A percentile compares a stretch with the other conserved stretches of the same genome.
phyloP scores from a whole-genome alignment of 768 basidiomycete genomes.

The Kwoniella pini region DNA sequence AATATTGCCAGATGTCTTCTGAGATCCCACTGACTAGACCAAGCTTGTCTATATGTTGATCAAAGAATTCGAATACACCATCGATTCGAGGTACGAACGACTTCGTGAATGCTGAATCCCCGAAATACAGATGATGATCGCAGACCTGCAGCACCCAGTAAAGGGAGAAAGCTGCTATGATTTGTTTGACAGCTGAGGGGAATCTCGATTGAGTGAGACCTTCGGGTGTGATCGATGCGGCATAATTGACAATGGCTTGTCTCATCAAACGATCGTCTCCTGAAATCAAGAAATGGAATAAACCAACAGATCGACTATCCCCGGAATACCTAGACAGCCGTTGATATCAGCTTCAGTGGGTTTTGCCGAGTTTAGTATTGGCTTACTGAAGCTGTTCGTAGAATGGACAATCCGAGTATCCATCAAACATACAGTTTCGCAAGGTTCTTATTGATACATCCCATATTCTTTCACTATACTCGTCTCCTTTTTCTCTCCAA shows the following conservation, averaged over 20 bases:
- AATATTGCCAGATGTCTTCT: constrained; percentile 31
- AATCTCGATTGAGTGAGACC: constrained; percentile 37
- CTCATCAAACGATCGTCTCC: constrained; percentile 34
- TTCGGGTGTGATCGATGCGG: constrained; percentile 28
- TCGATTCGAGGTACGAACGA: constrained; percentile 27
- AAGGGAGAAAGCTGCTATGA: constrained; percentile 41
- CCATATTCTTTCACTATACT: constrained; percentile 26
- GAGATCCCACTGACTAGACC: constrained; percentile 32
- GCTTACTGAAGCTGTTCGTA: constrained; percentile 39
- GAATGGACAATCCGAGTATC: constrained; percentile 41
- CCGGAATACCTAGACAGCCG: constrained; percentile 32
- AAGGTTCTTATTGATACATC: constrained; percentile 34
- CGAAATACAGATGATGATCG: constrained; percentile 34
- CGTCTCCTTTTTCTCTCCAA: constrained; percentile 24
- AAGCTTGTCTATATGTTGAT: constrained; percentile 26
- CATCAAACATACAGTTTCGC: constrained; percentile 41
- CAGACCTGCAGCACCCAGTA: constrained; percentile 31
- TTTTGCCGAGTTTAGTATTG: not conserved
- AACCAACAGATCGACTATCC: constrained; percentile 33
- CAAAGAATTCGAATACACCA: constrained; percentile 35
- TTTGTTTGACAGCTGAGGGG: constrained; percentile 32
- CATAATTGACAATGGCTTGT: constrained; percentile 34
- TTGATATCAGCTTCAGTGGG: not conserved
- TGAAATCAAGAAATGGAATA: constrained; percentile 39
- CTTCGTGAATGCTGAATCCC: constrained; percentile 22